These are phyloP conservation scores for Ascoidea tarda DNA, from an alignment of 805 yeast genomes.

Conservation along the genomic window DNA sequence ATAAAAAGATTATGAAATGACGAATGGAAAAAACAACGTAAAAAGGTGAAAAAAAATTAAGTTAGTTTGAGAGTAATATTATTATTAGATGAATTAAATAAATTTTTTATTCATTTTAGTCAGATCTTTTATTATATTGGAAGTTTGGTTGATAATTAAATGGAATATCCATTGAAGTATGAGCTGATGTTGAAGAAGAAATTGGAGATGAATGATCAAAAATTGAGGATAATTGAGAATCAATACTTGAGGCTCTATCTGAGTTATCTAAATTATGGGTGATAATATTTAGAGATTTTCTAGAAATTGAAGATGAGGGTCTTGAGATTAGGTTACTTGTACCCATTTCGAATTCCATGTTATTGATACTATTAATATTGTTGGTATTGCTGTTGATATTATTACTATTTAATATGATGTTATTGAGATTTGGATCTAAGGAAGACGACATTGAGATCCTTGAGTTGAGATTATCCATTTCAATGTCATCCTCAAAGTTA, in stretches of 20 bases:
- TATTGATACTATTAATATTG: neutral
- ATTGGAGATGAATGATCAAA: neutral
- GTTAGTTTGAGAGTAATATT: too few species aligned
- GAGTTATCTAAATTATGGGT: neutral
- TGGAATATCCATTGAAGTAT: neutral
- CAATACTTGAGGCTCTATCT: neutral
- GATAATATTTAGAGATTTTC: neutral
- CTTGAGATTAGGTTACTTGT: neutral
- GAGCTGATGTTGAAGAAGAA: neutral
- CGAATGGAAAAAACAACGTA: too few species aligned
- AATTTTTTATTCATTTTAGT: too few species aligned
- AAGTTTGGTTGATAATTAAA: neutral
- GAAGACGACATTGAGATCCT: neutral
- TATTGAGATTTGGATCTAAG: neutral
- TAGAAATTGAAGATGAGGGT: neutral
- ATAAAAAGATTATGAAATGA: too few species aligned
- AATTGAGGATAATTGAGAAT: neutral
- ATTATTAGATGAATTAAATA: too few species aligned
- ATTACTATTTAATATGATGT: neutral
- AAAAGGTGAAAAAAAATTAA: too few species aligned
- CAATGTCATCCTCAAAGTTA: neutral
- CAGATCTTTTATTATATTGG: neutral
- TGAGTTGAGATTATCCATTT: neutral
- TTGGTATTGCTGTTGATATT: too few species aligned
- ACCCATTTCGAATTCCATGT: neutral